Percentiles rank a stretch among this genome's conserved stretches.
Conservation (phyloP, 805 yeast species). For the Suhomyces sp. region DNA sequence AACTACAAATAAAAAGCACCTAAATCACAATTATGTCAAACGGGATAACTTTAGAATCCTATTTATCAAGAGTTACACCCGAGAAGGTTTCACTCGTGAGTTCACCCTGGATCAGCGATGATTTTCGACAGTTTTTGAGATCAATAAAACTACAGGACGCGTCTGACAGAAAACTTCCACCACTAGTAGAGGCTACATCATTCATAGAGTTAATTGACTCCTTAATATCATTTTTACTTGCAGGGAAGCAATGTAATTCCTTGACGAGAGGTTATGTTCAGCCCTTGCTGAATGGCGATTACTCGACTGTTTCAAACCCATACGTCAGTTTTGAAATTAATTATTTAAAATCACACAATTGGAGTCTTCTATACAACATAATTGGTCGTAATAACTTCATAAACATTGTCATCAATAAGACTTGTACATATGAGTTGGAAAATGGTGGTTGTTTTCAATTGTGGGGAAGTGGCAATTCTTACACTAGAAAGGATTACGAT, state of each 20-base stretch:
- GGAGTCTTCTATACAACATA: conserved; percentile 41
- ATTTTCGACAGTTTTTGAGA: background rate
- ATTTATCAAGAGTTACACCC: no score
- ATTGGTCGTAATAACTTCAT: conserved; percentile 44
- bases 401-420: conserved; percentile 35
- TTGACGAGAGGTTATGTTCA: conserved; percentile 45
- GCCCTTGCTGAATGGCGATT: conserved; percentile 21
- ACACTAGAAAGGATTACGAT: no score
- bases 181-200: no score
- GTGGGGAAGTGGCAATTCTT: no score
- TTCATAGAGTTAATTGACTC: conserved; percentile 36
- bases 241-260: conserved; percentile 32
- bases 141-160: no score
- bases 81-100: no score
- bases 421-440: conserved; percentile 24
- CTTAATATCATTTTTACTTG: conserved; percentile 33
- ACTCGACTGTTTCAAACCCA: conserved; percentile 22
- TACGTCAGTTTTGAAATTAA: conserved; percentile 32
- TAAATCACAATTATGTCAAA: no score
- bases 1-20: no score
- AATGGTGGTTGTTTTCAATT: conserved; percentile 20
- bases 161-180: no score
- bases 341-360: conserved; percentile 40
- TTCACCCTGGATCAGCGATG: no score
- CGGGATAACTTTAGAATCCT: no score